Evolutionary conservation across 805 yeast genomes (phyloP).

Genomic region (Candida oleophila): DNA sequence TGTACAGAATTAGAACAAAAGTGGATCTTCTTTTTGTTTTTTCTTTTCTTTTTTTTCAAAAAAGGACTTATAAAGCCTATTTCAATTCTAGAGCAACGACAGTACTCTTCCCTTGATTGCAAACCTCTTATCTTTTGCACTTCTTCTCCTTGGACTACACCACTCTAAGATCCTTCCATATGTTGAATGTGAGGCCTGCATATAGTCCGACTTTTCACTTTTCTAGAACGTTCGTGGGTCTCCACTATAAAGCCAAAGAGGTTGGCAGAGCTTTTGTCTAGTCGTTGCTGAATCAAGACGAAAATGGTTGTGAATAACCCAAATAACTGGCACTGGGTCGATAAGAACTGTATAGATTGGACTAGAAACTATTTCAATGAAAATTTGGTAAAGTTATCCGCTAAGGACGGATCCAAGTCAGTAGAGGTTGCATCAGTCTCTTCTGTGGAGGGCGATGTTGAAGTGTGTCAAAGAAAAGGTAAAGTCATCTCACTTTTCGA

Average conservation of each 20-base stretch:
- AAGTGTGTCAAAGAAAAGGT: conserved; percentile 95
- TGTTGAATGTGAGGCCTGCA: background rate
- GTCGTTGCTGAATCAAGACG: background rate
- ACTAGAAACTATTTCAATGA: conserved; percentile 71
- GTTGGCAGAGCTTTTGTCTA: too few species aligned
- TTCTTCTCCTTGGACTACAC: too few species aligned
- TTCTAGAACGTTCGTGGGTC: background rate
- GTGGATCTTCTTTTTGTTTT: too few species aligned
- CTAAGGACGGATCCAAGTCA: conserved; percentile 26
- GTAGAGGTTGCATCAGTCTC: conserved; percentile 47
- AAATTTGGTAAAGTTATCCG: conserved; percentile 53
- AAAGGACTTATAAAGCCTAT: too few species aligned
- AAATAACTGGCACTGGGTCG: conserved; percentile 99
- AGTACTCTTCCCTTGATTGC: too few species aligned
- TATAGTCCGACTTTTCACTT: background rate
- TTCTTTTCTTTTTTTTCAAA: too few species aligned
- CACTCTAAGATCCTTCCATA: too few species aligned
- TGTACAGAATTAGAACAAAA: too few species aligned
- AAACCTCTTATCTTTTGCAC: too few species aligned
- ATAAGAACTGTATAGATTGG: conserved; percentile 95
- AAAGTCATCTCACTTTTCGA: conserved; percentile 92
- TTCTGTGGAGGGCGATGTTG: conserved; percentile 90
- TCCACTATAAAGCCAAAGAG: background rate
- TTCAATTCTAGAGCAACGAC: too few species aligned
- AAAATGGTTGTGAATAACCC: conserved; percentile 94